Percentiles rank a stretch among this genome's conserved stretches.
Conservation (phyloP, 2,329 filamentous ascomycete genomes). For the Helotiales sp. region DNA sequence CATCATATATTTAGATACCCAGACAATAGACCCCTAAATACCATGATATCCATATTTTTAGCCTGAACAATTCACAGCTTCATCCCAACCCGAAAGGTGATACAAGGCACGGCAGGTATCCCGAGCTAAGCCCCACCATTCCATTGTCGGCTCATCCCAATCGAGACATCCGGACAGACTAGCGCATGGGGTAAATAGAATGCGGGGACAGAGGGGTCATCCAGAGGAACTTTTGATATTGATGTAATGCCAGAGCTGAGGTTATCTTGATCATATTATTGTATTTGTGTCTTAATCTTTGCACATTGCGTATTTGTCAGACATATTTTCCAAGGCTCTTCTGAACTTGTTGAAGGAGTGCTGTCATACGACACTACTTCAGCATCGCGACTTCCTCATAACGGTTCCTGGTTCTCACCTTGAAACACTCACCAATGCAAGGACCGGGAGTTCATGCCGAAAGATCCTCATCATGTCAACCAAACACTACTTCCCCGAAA, state of each 20-base stretch:
- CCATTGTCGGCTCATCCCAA: not conserved
- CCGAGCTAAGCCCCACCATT: not conserved
- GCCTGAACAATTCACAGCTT: not conserved
- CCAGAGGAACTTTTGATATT: not conserved
- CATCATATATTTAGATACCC: too few species aligned
- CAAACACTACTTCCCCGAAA: conserved; percentile 54
- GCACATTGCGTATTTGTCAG: too few species aligned
- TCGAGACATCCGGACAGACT: not conserved
- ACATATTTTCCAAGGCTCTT: too few species aligned
- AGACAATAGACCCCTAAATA: too few species aligned
- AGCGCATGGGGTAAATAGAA: not conserved
- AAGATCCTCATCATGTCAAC: conserved; percentile 43
- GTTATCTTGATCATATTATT: not conserved
- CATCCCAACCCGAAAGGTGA: not conserved
- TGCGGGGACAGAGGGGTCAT: not conserved
- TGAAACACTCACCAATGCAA: not conserved
- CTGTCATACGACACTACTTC: too few species aligned
- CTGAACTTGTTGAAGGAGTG: too few species aligned
- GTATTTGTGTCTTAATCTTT: too few species aligned
- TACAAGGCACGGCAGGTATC: not conserved
- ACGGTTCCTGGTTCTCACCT: too few species aligned
- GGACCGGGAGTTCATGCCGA: not conserved
- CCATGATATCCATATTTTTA: too few species aligned
- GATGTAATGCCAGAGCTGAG: not conserved
- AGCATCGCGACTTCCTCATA: too few species aligned